Conservation (phyloP, 768 basidiomycete genomes). For the Suillus placidus region DNA sequence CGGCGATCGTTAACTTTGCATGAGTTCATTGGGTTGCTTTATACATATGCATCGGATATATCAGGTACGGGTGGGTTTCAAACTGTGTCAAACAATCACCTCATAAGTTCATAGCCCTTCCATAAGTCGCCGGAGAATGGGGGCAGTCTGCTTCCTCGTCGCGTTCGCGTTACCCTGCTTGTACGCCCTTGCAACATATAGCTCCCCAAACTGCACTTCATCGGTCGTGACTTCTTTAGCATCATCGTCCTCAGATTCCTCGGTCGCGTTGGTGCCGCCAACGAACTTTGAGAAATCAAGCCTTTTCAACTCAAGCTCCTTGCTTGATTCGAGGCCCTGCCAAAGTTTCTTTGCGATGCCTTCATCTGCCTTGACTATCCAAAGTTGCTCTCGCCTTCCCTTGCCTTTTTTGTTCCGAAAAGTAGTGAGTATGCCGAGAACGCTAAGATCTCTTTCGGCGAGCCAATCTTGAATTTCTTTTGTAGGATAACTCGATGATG, state of each 20-base stretch:
- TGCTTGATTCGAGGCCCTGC: constrained; percentile 58
- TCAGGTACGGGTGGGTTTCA: not conserved
- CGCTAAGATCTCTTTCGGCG: constrained; percentile 58
- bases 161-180: constrained; percentile 64
- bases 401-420: constrained; percentile 59
- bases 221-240: constrained; percentile 14
- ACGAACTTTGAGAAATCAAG: constrained; percentile 23
- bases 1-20: no score
- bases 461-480: constrained; percentile 56
- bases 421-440: constrained; percentile 81
- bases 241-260: constrained; percentile 19
- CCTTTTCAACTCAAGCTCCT: constrained; percentile 55
- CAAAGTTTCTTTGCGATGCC: constrained; percentile 49
- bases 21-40: not conserved
- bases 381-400: constrained; percentile 66
- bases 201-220: constrained; percentile 27
- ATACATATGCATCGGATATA: not conserved
- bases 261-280: not conserved
- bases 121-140: constrained; percentile 62
- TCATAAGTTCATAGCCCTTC: constrained; percentile 35
- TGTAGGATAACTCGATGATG: constrained; percentile 23
- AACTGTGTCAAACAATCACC: not conserved
- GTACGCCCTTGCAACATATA: constrained; percentile 50
- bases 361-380: constrained; percentile 51
- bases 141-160: constrained; percentile 69